A percentile compares a stretch with the other conserved stretches of the same genome.
These are phyloP conservation scores for Diaporthe vexans DNA, from an alignment of 2,329 filamentous ascomycete genomes.

Conservation along the genomic window DNA sequence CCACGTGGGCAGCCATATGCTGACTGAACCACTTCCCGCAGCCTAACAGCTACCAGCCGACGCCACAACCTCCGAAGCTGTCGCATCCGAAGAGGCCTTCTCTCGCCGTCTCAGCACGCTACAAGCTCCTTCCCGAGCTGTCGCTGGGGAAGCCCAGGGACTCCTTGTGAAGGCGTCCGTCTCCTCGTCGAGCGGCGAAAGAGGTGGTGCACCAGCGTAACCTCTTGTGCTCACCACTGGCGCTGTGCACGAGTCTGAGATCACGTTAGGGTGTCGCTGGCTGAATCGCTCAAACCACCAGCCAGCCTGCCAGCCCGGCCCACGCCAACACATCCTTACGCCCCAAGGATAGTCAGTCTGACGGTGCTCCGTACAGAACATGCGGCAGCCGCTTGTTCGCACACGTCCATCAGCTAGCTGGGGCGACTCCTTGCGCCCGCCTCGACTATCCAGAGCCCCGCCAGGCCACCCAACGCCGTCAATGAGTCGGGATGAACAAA, in stretches of 20 bases:
- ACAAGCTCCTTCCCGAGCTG: too few relatives aligned
- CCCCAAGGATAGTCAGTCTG: not conserved
- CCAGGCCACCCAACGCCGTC: not conserved
- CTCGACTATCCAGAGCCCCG: not conserved
- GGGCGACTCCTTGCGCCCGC: conserved; percentile 7
- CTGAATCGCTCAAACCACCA: conserved; percentile 23
- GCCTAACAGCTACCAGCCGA: not conserved
- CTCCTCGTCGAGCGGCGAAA: not conserved
- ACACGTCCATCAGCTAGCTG: conserved; percentile 9
- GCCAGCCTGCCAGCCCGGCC: not conserved
- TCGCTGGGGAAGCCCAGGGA: not conserved
- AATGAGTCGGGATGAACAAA: conserved; percentile 32
- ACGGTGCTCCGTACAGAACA: not conserved
- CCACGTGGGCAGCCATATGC: conserved; percentile 31
- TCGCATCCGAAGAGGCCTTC: not conserved
- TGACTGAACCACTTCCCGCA: not conserved
- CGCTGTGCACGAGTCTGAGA: conserved; percentile 1
- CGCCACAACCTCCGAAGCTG: not conserved
- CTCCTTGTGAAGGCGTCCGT: not conserved
- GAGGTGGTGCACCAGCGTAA: conserved; percentile 5
- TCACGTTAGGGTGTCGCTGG: conserved; percentile 10
- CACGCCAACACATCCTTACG: conserved; percentile 14
- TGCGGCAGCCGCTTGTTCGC: conserved; percentile 17
- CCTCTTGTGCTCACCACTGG: not conserved
- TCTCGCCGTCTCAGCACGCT: not conserved